Evolutionary conservation across 805 yeast genomes (phyloP), one percentile per base, ranked within the genome.

Genomic region (Sungouiozyma ichnusensis): DNA sequence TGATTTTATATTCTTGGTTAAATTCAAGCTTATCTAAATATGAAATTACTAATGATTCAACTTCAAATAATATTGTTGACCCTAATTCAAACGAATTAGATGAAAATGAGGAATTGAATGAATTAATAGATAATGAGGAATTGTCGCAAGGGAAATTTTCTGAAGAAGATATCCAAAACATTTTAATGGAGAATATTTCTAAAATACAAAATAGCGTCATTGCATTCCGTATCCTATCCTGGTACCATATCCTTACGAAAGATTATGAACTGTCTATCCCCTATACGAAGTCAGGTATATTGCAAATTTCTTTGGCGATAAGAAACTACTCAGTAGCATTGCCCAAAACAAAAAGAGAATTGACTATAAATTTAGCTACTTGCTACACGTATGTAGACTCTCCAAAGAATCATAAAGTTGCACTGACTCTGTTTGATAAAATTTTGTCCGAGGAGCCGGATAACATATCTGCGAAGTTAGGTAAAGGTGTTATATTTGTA

Each of bases 331-430:
- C 80, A 0, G 63, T 72, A 6, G 55, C 60, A 8, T 65, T 85
- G 33, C 56, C 58, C 1, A 64, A 76, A 47, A 69, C 87, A 1
- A 75, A 70, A 48, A 70, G 69, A 40, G 82, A 78, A 40, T 63
- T 85, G 17, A 67, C 81, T 7, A 71, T 86, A 32, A 68, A 75
- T 18, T 67, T 85, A 42, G 97, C 92, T 0, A 73, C 79, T 0
- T 72, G 82, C 1, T 85, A 87, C 55, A 84, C 94, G 0, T 81
- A 85, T 55, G 74, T 79, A 54, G 95, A 90, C 58, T 83, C 97
- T 0, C 98, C 97, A 9, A 86, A 86, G 60, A 84, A 90, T 61
- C 85, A 76, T 54, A 68, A 74, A 2, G 69, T 79, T 19, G 97
- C 98, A 0, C 55, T 81, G 20, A 76, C 75, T 38, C 60, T 87